Percentiles rank a stretch among this genome's conserved stretches.
phyloP scores from a whole-genome alignment of 2,329 filamentous ascomycete genomes.

The Nigrospora oryzae region DNA sequence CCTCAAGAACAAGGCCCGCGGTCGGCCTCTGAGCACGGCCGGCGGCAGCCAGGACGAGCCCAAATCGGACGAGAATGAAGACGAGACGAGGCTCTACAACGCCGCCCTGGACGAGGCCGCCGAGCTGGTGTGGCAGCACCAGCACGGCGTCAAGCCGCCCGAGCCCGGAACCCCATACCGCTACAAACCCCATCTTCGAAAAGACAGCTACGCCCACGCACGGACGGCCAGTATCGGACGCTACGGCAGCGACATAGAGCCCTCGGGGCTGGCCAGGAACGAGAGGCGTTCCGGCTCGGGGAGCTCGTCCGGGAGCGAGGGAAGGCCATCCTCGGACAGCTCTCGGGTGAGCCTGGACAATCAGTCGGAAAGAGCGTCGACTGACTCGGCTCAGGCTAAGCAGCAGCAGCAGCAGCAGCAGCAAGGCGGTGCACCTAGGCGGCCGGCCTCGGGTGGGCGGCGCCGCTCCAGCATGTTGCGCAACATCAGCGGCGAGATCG shows the following conservation, averaged over 20 bases:
- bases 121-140: slow-evolving; percentile 70
- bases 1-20: slow-evolving; percentile 28
- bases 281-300: slow-evolving; percentile 38
- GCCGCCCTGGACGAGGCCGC: slow-evolving; percentile 71
- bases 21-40: not conserved
- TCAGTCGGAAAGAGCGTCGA: slow-evolving; percentile 10
- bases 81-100: slow-evolving; percentile 55
- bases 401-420: no score
- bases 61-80: slow-evolving; percentile 34
- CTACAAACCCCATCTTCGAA: slow-evolving; percentile 61
- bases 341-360: slow-evolving; percentile 23
- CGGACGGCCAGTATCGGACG: slow-evolving; percentile 50
- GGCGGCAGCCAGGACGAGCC: slow-evolving; percentile 13
- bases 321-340: slow-evolving; percentile 23
- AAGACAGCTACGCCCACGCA: slow-evolving; percentile 63
- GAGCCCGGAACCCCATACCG: slow-evolving; percentile 56
- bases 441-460: slow-evolving; percentile 30
- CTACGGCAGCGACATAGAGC: slow-evolving; percentile 36
- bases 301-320: slow-evolving; percentile 42
- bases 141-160: slow-evolving; percentile 46
- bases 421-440: slow-evolving; percentile 1
- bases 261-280: slow-evolving; percentile 36
- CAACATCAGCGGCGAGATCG: slow-evolving; percentile 61
- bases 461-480: slow-evolving; percentile 60
- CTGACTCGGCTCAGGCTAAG: slow-evolving; percentile 11